phyloP scores from a whole-genome alignment of 2,329 filamentous ascomycete species.

The Penicillium rolfsii region DNA sequence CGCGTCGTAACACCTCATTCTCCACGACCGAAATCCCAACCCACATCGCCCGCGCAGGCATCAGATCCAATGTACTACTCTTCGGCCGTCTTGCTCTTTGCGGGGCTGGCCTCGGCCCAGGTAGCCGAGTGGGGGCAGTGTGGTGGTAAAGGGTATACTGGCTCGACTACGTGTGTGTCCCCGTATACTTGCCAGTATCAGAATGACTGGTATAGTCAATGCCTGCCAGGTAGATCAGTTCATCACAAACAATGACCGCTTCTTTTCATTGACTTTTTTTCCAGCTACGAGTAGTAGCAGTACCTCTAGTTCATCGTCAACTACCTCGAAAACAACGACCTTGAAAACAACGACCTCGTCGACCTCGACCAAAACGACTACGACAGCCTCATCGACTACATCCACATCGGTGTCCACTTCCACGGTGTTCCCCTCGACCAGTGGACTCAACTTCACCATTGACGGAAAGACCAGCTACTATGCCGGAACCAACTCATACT shows the following conservation, averaged over 20 bases:
- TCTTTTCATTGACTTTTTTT: not conserved
- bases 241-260: not conserved
- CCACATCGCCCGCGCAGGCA: not conserved
- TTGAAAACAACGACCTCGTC: not conserved
- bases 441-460: slow-evolving; percentile 42
- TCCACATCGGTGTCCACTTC: slow-evolving; percentile 13
- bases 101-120: slow-evolving; percentile 27
- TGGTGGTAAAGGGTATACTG: slow-evolving; percentile 23
- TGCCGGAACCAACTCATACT: slow-evolving; percentile 57
- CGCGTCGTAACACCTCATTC: not conserved
- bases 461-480: slow-evolving; percentile 49
- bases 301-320: slow-evolving; percentile 1
- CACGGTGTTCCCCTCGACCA: slow-evolving; percentile 27
- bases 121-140: slow-evolving; percentile 28
- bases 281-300: slow-evolving; percentile 1
- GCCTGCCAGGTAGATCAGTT: slow-evolving; percentile 18
- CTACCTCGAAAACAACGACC: slow-evolving; percentile 3
- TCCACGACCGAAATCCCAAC: not conserved
- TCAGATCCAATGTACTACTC: slow-evolving; percentile 19
- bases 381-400: slow-evolving; percentile 8
- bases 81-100: slow-evolving; percentile 18
- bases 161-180: slow-evolving; percentile 18
- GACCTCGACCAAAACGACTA: slow-evolving; percentile 7
- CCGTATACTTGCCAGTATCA: slow-evolving; percentile 23
- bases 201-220: slow-evolving; percentile 31